Base-by-base conservation (phyloP, 257 asterid genomes). In the Cynanchum wilfordii region DNA sequence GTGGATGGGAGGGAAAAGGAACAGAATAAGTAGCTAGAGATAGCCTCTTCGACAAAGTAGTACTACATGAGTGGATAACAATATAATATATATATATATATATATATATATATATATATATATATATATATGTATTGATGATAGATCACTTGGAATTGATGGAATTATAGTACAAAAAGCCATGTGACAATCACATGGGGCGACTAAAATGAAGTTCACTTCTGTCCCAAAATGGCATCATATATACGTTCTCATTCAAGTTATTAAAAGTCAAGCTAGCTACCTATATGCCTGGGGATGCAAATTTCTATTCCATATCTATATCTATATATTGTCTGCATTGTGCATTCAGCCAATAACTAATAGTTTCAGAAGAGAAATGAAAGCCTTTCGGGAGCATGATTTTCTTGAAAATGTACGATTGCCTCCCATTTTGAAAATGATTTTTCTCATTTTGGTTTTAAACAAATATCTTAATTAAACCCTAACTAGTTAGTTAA, bases 161-260 rank as follows among this genome's bases (percentile, higher is more conserved):
- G 15, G 33, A 33, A 11, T 55, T 20, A 13, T 24, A 12, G 36
- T 55, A 71, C 22, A 38, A 22, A 36, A 3, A 13, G 27, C 22
- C 38, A 24, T 36, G 55, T 56, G 38, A 70, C 42, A 38, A 54
- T 22, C 75, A 71, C 75, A 71, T 71, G 67, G 55, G 40, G 38
- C 42, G 55, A 55, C 30, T 0, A 30, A 7, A 68, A 52, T 0
- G 25, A 27, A 68, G 25, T 54, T 68, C 72, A 68, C 27, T 68
- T 27, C 22, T 3, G 38, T 5, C 44, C 72, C 42, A 11, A 68
- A 68, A 68, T 15, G 44, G 59, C 45, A 68, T 27, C 59, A 27
- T 52, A 3, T 52, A 5, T 4, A 6, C 7, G 10, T 68, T 16
- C 12, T 27, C 27, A 47, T 68, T 17, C 4, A 22, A 68, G 42